These are phyloP conservation scores for Kodamaea sp. DNA, from an alignment of 1,139 yeast genomes.

Conservation along the genomic window DNA sequence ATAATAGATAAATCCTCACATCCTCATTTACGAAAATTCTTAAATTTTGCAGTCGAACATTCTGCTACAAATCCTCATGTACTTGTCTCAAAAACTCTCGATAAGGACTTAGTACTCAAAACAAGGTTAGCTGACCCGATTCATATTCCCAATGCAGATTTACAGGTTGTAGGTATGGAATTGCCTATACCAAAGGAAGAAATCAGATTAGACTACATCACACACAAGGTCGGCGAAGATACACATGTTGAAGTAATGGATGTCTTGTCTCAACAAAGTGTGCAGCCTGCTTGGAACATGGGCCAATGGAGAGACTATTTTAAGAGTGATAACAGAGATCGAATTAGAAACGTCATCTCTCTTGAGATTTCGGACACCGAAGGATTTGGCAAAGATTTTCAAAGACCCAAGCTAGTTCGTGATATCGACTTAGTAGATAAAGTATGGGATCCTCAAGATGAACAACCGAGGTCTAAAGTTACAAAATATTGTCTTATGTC, in stretches of 20 bases:
- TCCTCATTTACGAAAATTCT: conserved; percentile 52
- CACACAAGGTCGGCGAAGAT: conserved; percentile 61
- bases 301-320: conserved; percentile 75
- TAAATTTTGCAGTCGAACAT: conserved; percentile 19
- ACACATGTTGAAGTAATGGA: conserved; percentile 81
- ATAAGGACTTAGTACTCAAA: conserved; percentile 32
- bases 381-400: conserved; percentile 46
- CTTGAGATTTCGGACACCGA: conserved; percentile 66
- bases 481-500: conserved; percentile 87
- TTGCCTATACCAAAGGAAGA: conserved; percentile 33
- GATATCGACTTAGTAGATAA: conserved; percentile 67
- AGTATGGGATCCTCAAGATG: conserved; percentile 48
- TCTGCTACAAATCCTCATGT: background rate
- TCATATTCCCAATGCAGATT: conserved; percentile 29
- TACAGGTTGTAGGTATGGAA: conserved; percentile 32
- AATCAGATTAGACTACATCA: conserved; percentile 54
- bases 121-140: conserved; percentile 28
- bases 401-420: conserved; percentile 64
- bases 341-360: conserved; percentile 77
- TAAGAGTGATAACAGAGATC: conserved; percentile 49
- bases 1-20: conserved; percentile 58
- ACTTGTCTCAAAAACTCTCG: conserved; percentile 17
- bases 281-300: conserved; percentile 63
- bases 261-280: conserved; percentile 73
- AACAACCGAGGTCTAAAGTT: conserved; percentile 57